Base-by-base conservation (phyloP, 2,329 filamentous ascomycete species). In the Aureobasidium mangrovei region DNA sequence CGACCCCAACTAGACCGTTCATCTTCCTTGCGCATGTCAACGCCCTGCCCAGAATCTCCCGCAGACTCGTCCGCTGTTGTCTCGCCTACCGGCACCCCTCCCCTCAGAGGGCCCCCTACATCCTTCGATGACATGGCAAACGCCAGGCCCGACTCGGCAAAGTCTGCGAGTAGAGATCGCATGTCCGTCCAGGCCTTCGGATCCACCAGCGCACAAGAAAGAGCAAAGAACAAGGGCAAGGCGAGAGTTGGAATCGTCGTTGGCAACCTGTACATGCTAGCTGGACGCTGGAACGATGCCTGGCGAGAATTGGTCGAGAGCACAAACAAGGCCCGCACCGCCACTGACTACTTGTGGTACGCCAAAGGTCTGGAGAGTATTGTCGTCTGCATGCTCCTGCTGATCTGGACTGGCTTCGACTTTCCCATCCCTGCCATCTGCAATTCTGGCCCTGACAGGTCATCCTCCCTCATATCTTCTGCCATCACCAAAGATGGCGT, bases 311-410 rank as follows among this genome's bases (percentile, higher is more conserved):
- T 96, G 26, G 76, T 82, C 7, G 91, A 96, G 57, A 88, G 86
- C 53, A 90, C 87, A 2, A 80, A 80, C 7, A 82, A 85, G 61
- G 85, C 89, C 12, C 85, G 88, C 62, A 83, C 82, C 36, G 80
- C 87, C 56, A 91, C 89, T 62, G 93, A 98, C 69, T 88, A 95
- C 69, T 69, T 97, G n/a, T 98, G 93, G 91, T 89, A 96, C 71
- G 93, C 88, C 18, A 97, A 97, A 70, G 91, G 89, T 1, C 76
- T 98, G 24, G 94, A 98, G 66, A 83, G 91, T 29, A 88, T 95
- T 57, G 74, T 93, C 44, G 77, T 95, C 28, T 89, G 86, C 64
- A 77, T 97, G 60, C 66, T 97, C 39, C 80, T 97, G 62, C 82
- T 95, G 58, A 86, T 84, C 31, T 95, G 90, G 87, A 81, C 85